A percentile compares a stretch with the other conserved stretches of the same genome.
Evolutionary conservation across 1,284 basidiomycete species (phyloP).

Genomic region (Ganoderma lucidum): DNA sequence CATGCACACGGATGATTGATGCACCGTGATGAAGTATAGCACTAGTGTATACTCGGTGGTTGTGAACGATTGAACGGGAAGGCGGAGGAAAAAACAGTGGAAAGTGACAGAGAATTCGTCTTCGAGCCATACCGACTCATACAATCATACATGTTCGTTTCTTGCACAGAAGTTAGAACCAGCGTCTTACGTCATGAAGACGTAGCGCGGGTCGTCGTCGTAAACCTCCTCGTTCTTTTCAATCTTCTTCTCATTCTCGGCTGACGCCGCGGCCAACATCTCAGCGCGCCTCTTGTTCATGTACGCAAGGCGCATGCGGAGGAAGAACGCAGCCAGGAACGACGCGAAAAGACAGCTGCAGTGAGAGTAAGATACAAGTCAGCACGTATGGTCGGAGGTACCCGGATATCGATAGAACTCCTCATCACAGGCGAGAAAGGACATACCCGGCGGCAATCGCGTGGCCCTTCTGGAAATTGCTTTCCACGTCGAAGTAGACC

Average conservation of each 20-base stretch:
- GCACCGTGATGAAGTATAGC: background rate
- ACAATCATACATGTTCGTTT: background rate
- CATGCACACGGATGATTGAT: background rate
- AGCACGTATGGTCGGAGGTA: background rate
- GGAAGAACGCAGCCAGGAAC: slow-evolving; percentile 48
- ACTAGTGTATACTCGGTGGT: too few relatives aligned
- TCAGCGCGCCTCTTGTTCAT: slow-evolving; percentile 49
- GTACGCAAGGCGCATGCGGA: slow-evolving; percentile 50
- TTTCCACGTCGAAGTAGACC: slow-evolving; percentile 60
- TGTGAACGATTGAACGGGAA: background rate
- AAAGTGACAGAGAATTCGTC: background rate
- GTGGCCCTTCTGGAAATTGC: slow-evolving; percentile 59
- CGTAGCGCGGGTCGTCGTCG: slow-evolving; percentile 57
- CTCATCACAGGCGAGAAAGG: background rate
- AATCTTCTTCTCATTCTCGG: slow-evolving; percentile 29
- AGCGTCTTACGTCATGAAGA: slow-evolving; percentile 43
- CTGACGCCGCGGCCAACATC: slow-evolving; percentile 30
- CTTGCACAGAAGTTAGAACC: background rate
- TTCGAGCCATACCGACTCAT: background rate
- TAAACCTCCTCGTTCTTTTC: slow-evolving; percentile 46
- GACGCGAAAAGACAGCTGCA: slow-evolving; percentile 52
- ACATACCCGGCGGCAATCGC: slow-evolving; percentile 57
- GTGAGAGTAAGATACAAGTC: background rate
- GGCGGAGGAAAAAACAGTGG: background rate
- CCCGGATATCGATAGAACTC: background rate